phyloP scores from a whole-genome alignment of 805 yeast species.

The Sugiyamaella boreocaroliniensis region DNA sequence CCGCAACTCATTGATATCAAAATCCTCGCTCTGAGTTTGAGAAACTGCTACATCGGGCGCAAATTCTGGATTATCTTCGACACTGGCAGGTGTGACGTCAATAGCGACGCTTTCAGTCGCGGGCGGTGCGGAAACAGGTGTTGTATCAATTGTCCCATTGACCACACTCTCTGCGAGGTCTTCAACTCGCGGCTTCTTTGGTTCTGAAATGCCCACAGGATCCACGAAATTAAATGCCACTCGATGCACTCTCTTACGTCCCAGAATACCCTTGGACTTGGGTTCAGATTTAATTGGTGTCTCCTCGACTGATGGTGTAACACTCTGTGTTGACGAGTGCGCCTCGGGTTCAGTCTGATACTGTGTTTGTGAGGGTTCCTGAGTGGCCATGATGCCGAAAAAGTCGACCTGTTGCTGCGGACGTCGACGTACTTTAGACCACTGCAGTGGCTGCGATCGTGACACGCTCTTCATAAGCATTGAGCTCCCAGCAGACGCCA shows the following conservation, averaged over 20 bases:
- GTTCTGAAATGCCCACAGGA: background rate
- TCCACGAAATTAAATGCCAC: slow-evolving; percentile 4
- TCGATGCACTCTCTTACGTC: background rate
- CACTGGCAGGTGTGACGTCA: too few relatives aligned
- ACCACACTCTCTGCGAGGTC: background rate
- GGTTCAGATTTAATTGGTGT: background rate
- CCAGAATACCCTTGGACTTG: background rate
- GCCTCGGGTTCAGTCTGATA: background rate
- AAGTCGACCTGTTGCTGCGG: background rate
- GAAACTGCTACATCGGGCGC: background rate
- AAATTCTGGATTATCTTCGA: too few relatives aligned
- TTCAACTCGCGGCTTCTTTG: background rate
- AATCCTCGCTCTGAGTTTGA: background rate
- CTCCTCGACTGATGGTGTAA: too few relatives aligned
- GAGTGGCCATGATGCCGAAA: background rate
- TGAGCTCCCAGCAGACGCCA: background rate
- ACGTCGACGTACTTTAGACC: background rate
- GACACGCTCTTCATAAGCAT: background rate
- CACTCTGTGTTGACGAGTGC: too few relatives aligned
- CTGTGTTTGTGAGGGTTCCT: background rate
- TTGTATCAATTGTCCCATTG: background rate
- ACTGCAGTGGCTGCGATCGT: background rate
- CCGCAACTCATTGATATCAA: slow-evolving; percentile 8
- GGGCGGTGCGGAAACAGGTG: background rate
- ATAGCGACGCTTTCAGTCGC: background rate